Percentiles rank a stretch among this genome's conserved stretches.
Conservation (phyloP, 2,329 filamentous ascomycete genomes). For the Ustilaginoidea virens region DNA sequence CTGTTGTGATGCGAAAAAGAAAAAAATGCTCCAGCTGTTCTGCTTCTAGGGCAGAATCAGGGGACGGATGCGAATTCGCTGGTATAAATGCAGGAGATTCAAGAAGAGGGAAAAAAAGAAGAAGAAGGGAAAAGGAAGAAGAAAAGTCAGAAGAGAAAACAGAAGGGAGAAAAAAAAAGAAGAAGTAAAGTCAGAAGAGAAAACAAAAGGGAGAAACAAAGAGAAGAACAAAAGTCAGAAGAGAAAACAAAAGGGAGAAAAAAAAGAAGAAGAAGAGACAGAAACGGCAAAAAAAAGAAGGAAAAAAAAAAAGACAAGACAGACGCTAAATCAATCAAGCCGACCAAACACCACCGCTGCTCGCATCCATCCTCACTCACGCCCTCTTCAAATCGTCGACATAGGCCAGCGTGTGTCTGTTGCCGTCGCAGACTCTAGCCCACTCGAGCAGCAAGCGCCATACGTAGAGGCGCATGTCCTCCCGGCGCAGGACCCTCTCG, state of each 20-base stretch:
- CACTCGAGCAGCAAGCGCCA: slow-evolving; percentile 45
- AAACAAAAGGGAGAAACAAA: neutral
- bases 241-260: neutral
- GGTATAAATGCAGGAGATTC: no score
- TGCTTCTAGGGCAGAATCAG: no score
- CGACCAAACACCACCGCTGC: neutral
- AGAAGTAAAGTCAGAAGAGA: neutral
- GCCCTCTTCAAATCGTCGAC: slow-evolving; percentile 22
- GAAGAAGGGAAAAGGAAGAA: neutral
- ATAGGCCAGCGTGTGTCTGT: slow-evolving; percentile 26
- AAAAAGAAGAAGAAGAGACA: neutral
- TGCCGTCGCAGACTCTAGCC: slow-evolving; percentile 32
- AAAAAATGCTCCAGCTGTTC: no score
- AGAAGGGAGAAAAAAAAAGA: neutral
- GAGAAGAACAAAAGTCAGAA: neutral
- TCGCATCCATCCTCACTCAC: slow-evolving; percentile 1
- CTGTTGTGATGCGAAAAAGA: no score
- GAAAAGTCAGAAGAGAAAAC: neutral
- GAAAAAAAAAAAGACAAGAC: neutral
- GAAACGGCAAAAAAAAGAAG: neutral
- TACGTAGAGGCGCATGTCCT: slow-evolving; percentile 53
- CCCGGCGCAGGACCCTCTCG: slow-evolving; percentile 41
- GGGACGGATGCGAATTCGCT: no score
- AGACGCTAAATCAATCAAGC: neutral
- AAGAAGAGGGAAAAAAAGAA: no score